Conservation (phyloP, 257 asterid genomes). For the Salvia rosmarinus region DNA sequence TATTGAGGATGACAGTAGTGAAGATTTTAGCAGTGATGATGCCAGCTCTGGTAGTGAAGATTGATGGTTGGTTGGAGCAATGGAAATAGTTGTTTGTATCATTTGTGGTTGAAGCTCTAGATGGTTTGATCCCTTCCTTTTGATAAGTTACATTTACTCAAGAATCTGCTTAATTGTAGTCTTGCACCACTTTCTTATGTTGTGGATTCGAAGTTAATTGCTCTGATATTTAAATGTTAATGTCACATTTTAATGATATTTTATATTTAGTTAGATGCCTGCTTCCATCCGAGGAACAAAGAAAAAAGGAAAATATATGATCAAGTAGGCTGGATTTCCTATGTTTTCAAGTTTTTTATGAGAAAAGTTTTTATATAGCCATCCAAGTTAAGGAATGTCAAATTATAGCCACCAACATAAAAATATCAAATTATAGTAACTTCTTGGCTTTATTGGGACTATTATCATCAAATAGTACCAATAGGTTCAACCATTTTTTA, state of each 20-base stretch:
- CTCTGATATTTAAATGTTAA: neutral
- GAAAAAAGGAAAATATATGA: no score
- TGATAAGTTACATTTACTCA: neutral
- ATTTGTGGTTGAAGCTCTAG: neutral
- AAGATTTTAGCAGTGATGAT: constrained; percentile 62
- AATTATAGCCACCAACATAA: no score
- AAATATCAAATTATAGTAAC: no score
- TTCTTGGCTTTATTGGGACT: no score
- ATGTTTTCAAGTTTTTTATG: no score
- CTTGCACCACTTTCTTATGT: neutral
- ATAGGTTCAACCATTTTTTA: no score
- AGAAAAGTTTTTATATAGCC: no score
- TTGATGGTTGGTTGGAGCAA: constrained; percentile 36
- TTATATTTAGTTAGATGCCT: no score
- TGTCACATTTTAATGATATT: neutral
- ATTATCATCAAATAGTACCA: no score
- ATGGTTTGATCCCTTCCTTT: neutral
- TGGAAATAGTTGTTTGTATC: neutral
- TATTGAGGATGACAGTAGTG: constrained; percentile 78
- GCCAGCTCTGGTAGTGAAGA: constrained; percentile 82
- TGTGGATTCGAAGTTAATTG: neutral
- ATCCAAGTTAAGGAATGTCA: no score
- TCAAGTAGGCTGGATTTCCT: no score
- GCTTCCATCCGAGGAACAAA: no score
- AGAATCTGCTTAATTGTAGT: neutral